Base-by-base conservation (phyloP, 2,329 filamentous ascomycete genomes). In the Xylariaceae sp. region DNA sequence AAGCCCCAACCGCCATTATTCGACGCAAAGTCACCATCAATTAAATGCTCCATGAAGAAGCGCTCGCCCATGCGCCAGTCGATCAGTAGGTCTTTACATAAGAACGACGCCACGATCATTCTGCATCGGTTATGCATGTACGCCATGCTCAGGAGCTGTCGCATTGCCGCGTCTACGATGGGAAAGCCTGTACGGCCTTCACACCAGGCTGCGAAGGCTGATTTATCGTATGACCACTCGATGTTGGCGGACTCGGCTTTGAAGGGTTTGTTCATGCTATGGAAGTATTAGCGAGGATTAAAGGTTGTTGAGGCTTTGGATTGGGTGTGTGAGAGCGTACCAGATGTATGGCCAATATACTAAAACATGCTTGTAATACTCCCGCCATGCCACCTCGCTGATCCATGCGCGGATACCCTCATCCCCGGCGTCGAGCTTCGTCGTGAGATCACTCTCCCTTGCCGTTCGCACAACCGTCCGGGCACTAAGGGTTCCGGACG, bases 51-150 rank as follows among this genome's bases (percentile, higher is more conserved):
- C 88, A 94, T 94, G 70, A 95, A 95, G 67, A 85, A 89, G 1
- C 76, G 76, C 72, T 95, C 89, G 3, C 89, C 90, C 69, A 87
- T 82, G 5, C 89, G 82, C 89, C 89, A 95, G 71, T 95, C 89
- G 11, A 94, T 73, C 8, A 92, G 75, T 0, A 95, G 76, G 62
- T 95, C 87, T 66, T 95, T 95, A 46, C 84, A 77, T 0, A 95
- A 74, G 66, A 94, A 95, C 0, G 84, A 91, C 0, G 88, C 88
- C 2, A 87, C 85, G 45, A 91, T 84, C 89, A 95, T 95, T 31
- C 90, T 85, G 63, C 85, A 85, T 7, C 90, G 84, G 68, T 95
- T 95, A 69, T 92, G 89, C 87, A 94, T 90, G 72, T 85, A 94
- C 1, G 82, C 87, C 44, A 79, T 79, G 19, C 80, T 68, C 8